These are phyloP conservation scores for Clavariopsis aquatica DNA, from an alignment of 495 filamentous ascomycete genomes.

Conservation along the genomic window DNA sequence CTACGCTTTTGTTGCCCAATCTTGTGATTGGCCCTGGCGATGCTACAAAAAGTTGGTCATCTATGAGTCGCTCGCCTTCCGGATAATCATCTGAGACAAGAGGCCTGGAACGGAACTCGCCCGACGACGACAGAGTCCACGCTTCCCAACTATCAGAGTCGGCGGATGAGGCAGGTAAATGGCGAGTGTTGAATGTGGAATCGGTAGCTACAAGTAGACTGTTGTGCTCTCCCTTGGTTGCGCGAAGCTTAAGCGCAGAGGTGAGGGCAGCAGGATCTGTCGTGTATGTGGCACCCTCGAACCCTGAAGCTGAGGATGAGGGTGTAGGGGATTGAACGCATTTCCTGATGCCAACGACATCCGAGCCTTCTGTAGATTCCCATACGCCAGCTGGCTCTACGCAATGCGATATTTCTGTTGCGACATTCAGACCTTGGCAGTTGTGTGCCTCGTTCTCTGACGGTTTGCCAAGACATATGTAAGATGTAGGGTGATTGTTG, in stretches of 20 bases:
- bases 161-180: background rate
- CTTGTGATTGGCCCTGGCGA: slow-evolving; percentile 60
- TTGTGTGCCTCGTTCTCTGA: slow-evolving; percentile 14
- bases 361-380: slow-evolving; percentile 46
- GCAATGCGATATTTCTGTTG: slow-evolving; percentile 41
- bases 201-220: slow-evolving; percentile 4
- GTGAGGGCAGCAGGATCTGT: background rate
- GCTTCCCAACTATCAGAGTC: slow-evolving; percentile 57
- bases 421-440: slow-evolving; percentile 44
- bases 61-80: background rate
- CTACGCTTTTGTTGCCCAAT: slow-evolving; percentile 60
- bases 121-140: slow-evolving; percentile 59
- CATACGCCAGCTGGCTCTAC: slow-evolving; percentile 48
- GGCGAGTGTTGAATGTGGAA: background rate
- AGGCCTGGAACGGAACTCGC: slow-evolving; percentile 46
- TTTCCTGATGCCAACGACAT: slow-evolving; percentile 48
- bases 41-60: slow-evolving; percentile 58
- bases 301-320: slow-evolving; percentile 24
- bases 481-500: slow-evolving; percentile 24
- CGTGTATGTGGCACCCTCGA: slow-evolving; percentile 9
- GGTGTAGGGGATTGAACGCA: slow-evolving; percentile 35
- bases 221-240: slow-evolving; percentile 3
- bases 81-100: slow-evolving; percentile 24
- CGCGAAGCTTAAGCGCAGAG: slow-evolving; percentile 21
- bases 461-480: slow-evolving; percentile 38